These are phyloP conservation scores for Alloteropsis semialata DNA, from an alignment of 176 grass and related monocot species.

Conservation along the genomic window DNA sequence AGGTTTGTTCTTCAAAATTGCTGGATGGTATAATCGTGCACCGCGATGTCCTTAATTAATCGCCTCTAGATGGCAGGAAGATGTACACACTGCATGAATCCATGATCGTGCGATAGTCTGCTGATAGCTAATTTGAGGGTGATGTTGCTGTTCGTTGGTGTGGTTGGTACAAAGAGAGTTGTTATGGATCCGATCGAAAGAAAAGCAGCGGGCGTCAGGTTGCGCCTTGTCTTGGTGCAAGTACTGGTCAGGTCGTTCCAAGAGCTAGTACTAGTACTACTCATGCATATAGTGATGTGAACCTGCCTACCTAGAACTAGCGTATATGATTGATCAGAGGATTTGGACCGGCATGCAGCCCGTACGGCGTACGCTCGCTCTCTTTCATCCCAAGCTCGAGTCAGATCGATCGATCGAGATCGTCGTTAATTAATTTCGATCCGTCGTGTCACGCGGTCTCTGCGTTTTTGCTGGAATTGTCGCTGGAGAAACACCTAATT, in stretches of 20 bases:
- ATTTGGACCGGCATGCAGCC: constrained; percentile 26
- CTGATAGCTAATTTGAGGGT: background rate
- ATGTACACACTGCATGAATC: constrained; percentile 3
- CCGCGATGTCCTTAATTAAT: background rate
- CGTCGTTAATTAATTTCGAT: no score
- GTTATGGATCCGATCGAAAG: no score
- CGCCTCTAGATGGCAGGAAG: constrained; percentile 19
- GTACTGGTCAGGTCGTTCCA: constrained; percentile 40
- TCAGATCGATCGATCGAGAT: background rate
- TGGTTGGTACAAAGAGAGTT: constrained; percentile 43
- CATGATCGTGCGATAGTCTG: background rate
- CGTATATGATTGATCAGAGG: constrained; percentile 32
- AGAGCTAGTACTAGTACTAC: constrained; percentile 22
- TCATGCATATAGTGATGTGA: constrained; percentile 32
- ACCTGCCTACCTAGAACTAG: constrained; percentile 37
- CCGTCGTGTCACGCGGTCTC: background rate
- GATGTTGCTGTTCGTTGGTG: constrained; percentile 22
- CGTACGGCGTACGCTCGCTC: no score
- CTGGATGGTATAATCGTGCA: background rate
- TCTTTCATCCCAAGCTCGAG: background rate
- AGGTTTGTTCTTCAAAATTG: constrained; percentile 3
- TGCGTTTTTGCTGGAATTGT: constrained; percentile 5
- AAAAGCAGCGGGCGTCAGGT: constrained; percentile 27
- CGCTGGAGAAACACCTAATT: background rate
- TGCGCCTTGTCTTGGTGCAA: constrained; percentile 41